These are phyloP conservation scores for Pseudopyricularia cyperi DNA, from an alignment of 2,329 filamentous ascomycete genomes.

Conservation along the genomic window DNA sequence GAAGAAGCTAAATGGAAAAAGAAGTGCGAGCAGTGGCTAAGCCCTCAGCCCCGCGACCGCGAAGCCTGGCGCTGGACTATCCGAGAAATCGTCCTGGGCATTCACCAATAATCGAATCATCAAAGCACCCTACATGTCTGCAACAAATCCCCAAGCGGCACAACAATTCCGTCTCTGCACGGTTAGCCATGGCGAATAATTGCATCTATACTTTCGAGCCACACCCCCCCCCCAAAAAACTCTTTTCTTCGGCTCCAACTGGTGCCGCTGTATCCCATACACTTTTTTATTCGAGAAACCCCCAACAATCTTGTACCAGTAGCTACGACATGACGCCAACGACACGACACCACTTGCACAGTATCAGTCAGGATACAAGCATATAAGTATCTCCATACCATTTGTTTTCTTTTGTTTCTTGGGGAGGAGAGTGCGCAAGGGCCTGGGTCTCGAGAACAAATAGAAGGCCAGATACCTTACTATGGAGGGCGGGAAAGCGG, in stretches of 20 bases:
- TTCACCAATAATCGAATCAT: neutral
- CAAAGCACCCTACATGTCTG: neutral
- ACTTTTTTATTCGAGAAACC: neutral
- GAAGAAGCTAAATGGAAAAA: constrained; percentile 87
- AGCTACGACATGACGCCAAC: neutral
- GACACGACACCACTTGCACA: neutral
- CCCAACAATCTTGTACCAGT: neutral
- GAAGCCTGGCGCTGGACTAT: constrained; percentile 69
- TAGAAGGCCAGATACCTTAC: neutral
- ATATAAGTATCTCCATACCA: constrained; percentile 1
- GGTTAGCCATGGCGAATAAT: neutral
- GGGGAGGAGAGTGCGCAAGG: neutral
- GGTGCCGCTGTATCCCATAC: neutral
- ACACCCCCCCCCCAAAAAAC: neutral
- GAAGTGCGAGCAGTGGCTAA: constrained; percentile 79
- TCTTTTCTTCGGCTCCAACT: neutral
- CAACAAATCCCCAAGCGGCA: neutral
- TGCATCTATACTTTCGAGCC: neutral
- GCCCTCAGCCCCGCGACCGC: constrained; percentile 38
- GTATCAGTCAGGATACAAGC: neutral
- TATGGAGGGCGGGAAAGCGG: neutral
- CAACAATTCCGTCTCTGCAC: neutral
- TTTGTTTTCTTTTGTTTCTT: neutral
- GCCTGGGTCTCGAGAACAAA: neutral
- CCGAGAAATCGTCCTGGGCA: constrained; percentile 35